Percentiles rank a stretch among this genome's conserved stretches.
phyloP scores from a whole-genome alignment of 1,284 basidiomycete genomes.

The Malassezia nana region DNA sequence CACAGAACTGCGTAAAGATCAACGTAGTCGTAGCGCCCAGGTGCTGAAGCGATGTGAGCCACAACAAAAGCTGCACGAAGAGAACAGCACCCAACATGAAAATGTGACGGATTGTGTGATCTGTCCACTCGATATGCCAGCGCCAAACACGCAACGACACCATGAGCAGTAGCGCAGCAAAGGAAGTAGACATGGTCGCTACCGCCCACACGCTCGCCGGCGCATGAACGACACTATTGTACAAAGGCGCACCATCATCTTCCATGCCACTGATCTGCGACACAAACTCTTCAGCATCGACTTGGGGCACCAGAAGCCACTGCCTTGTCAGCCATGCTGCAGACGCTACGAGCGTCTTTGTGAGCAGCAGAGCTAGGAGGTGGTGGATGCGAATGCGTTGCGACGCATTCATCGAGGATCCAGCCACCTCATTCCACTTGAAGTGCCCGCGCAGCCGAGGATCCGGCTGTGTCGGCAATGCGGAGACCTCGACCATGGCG shows the following conservation, averaged over 20 bases:
- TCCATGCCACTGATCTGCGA: slow-evolving; percentile 8
- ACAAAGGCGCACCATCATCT: neutral
- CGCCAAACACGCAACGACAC: slow-evolving; percentile 38
- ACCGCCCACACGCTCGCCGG: slow-evolving; percentile 35
- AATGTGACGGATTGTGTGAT: slow-evolving; percentile 23
- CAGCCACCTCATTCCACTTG: slow-evolving; percentile 13
- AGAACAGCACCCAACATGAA: slow-evolving; percentile 25
- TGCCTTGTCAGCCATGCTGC: slow-evolving; percentile 39
- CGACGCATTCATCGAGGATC: neutral
- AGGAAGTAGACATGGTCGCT: slow-evolving; percentile 25
- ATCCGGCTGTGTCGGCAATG: slow-evolving; percentile 8
- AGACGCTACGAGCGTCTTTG: slow-evolving; percentile 43
- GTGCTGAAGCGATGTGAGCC: slow-evolving; percentile 38
- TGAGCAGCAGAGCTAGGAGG: slow-evolving; percentile 39
- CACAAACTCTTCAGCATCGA: slow-evolving; percentile 17
- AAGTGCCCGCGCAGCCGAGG: slow-evolving; percentile 20
- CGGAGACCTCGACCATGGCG: neutral
- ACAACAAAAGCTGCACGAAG: slow-evolving; percentile 33
- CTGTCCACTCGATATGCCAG: slow-evolving; percentile 28
- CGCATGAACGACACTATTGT: slow-evolving; percentile 2
- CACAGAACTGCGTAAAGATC: slow-evolving; percentile 45
- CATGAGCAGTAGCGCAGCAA: slow-evolving; percentile 31
- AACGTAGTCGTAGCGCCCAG: slow-evolving; percentile 35
- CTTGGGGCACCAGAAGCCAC: slow-evolving; percentile 35
- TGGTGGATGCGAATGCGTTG: slow-evolving; percentile 38